Evolutionary conservation across 768 basidiomycete genomes (phyloP).

Genomic region (Phanerochaete sordida): DNA sequence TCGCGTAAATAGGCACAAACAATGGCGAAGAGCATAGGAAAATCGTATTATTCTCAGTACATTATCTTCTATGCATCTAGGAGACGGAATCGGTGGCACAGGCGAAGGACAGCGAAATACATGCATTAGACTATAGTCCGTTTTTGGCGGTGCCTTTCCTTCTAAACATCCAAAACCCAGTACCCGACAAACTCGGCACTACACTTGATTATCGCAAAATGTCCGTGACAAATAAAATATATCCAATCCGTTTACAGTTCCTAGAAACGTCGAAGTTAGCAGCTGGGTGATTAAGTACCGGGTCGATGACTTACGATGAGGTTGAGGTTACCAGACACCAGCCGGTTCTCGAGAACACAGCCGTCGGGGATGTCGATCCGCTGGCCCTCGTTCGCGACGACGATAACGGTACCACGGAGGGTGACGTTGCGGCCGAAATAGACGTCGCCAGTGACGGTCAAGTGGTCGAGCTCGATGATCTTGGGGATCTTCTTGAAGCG

Average conservation of each 20-base stretch:
- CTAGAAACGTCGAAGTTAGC: constrained; percentile 13
- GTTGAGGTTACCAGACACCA: constrained; percentile 73
- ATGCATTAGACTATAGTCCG: background rate
- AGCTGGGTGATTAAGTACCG: constrained; percentile 8
- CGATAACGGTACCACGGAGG: constrained; percentile 63
- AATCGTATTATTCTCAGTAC: background rate
- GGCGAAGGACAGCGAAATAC: background rate
- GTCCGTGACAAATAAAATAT: constrained; percentile 3
- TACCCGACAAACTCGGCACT: background rate
- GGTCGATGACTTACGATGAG: constrained; percentile 50
- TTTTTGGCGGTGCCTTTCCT: background rate
- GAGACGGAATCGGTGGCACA: background rate
- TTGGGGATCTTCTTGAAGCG: constrained; percentile 74
- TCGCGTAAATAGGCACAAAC: constrained; percentile 10
- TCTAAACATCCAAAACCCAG: constrained; percentile 2
- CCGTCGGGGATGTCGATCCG: constrained; percentile 59
- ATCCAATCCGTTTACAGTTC: constrained; percentile 25
- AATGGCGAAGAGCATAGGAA: background rate
- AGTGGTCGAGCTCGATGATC: constrained; percentile 70
- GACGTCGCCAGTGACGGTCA: constrained; percentile 70
- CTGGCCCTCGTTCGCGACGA: constrained; percentile 56
- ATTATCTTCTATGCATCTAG: background rate
- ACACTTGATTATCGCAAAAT: background rate
- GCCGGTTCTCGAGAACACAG: constrained; percentile 49
- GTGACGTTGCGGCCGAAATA: constrained; percentile 64